phyloP scores from a whole-genome alignment of 805 yeast genomes.

The Candida succiphila region DNA sequence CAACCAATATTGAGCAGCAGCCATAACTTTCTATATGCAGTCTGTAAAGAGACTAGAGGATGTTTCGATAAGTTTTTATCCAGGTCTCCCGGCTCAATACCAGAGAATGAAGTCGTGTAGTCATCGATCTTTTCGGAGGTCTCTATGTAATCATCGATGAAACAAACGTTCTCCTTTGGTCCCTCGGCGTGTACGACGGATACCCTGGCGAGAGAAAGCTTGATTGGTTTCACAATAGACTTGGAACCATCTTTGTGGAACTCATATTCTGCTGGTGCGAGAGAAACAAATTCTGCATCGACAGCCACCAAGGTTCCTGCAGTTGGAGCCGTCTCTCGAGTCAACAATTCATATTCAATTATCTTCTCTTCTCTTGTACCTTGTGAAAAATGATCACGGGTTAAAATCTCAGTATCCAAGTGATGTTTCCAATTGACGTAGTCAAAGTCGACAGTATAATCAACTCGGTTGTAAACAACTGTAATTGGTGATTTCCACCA shows the following conservation, averaged over 20 bases:
- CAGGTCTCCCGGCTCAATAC: constrained; percentile 89
- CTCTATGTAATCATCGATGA: constrained; percentile 87
- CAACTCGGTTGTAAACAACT: constrained; percentile 50
- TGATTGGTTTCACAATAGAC: constrained; percentile 62
- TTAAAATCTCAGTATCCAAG: constrained; percentile 56
- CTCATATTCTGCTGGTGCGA: constrained; percentile 72
- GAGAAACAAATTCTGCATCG: constrained; percentile 91
- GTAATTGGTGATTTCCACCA: constrained; percentile 83
- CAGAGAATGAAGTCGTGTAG: constrained; percentile 83
- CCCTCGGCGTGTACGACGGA: constrained; percentile 78
- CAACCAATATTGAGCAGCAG: constrained; percentile 80
- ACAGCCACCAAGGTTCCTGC: constrained; percentile 79
- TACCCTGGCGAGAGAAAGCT: constrained; percentile 74
- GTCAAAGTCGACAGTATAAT: constrained; percentile 26
- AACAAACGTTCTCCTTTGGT: constrained; percentile 57
- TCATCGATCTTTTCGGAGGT: constrained; percentile 67
- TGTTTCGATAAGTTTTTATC: constrained; percentile 57
- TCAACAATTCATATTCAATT: constrained; percentile 59
- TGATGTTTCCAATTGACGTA: constrained; percentile 42
- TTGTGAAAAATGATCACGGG: constrained; percentile 65
- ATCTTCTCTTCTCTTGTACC: constrained; percentile 49
- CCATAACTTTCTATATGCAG: constrained; percentile 88
- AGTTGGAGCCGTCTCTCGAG: constrained; percentile 59
- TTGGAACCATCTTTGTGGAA: constrained; percentile 64
- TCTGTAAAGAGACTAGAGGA: constrained; percentile 67